These are phyloP conservation scores for Apiospora arundinis DNA, from an alignment of 2,329 filamentous ascomycete species.

Conservation along the genomic window DNA sequence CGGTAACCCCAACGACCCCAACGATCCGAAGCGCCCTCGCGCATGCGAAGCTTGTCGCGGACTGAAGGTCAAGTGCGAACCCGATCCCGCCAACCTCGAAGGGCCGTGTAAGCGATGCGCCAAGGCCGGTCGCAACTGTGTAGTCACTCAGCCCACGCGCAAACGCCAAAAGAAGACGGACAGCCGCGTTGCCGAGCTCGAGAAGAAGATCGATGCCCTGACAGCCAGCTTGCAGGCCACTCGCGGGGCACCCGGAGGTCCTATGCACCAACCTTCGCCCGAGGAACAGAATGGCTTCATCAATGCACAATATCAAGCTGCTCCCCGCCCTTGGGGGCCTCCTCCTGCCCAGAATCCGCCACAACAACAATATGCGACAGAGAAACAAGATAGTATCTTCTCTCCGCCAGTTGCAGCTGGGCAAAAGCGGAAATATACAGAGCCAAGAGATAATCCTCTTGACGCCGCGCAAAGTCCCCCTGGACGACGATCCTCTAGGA, in stretches of 20 bases:
- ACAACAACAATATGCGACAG: slow-evolving; percentile 17
- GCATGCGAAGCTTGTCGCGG: slow-evolving; percentile 79
- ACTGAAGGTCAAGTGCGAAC: slow-evolving; percentile 85
- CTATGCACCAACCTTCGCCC: slow-evolving; percentile 24
- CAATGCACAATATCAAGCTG: slow-evolving; percentile 7
- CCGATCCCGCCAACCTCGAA: slow-evolving; percentile 66
- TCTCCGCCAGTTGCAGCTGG: slow-evolving; percentile 38
- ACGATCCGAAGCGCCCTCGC: slow-evolving; percentile 69
- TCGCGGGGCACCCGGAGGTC: slow-evolving; percentile 32
- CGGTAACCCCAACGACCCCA: slow-evolving; percentile 36
- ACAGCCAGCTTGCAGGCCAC: slow-evolving; percentile 77
- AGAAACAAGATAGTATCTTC: slow-evolving; percentile 7
- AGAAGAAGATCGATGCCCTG: slow-evolving; percentile 90
- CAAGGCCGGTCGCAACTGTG: slow-evolving; percentile 79
- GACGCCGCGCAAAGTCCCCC: slow-evolving; percentile 30
- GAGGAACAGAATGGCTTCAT: slow-evolving; percentile 30
- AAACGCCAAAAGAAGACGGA: slow-evolving; percentile 94
- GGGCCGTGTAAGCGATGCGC: slow-evolving; percentile 77
- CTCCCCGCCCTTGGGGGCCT: background rate
- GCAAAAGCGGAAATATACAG: slow-evolving; percentile 49
- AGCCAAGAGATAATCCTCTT: slow-evolving; percentile 28
- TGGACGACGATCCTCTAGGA: slow-evolving; percentile 28
- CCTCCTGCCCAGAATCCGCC: slow-evolving; percentile 8
- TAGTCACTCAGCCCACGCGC: slow-evolving; percentile 75
- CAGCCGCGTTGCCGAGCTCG: slow-evolving; percentile 85